These are phyloP conservation scores for Wickerhamiella parazyma DNA, from an alignment of 805 yeast species.

Conservation along the genomic window DNA sequence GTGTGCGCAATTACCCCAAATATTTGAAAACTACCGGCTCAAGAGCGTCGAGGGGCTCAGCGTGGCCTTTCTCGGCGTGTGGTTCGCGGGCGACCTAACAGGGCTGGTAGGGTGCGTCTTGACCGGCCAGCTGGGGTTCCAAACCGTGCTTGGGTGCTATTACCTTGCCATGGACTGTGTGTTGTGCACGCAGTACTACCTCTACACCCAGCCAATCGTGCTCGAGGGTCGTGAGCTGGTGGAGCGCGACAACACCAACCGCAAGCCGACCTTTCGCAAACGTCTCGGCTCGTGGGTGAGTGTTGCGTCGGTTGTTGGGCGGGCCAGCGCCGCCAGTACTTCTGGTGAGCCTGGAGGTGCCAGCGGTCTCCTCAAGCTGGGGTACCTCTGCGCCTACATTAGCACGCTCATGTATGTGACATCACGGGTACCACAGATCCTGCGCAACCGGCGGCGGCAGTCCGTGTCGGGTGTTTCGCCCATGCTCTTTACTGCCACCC, in stretches of 20 bases:
- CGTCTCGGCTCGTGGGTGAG: slow-evolving; percentile 11
- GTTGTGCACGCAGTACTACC: slow-evolving; percentile 55
- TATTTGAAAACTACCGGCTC: slow-evolving; percentile 40
- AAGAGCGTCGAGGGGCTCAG: slow-evolving; percentile 60
- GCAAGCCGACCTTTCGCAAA: slow-evolving; percentile 1
- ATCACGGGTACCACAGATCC: slow-evolving; percentile 74
- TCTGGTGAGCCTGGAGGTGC: background rate
- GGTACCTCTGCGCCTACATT: slow-evolving; percentile 54
- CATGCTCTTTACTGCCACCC: slow-evolving; percentile 61
- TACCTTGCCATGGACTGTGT: slow-evolving; percentile 60
- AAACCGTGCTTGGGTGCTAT: slow-evolving; percentile 55
- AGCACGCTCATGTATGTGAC: slow-evolving; percentile 63
- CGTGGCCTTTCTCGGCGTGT: slow-evolving; percentile 41
- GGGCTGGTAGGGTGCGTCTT: slow-evolving; percentile 57
- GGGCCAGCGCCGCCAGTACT: slow-evolving; percentile 10
- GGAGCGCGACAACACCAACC: slow-evolving; percentile 7
- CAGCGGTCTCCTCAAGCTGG: slow-evolving; percentile 19
- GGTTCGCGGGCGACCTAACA: slow-evolving; percentile 53
- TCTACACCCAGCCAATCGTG: slow-evolving; percentile 34
- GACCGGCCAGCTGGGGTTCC: slow-evolving; percentile 72
- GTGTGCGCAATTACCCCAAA: slow-evolving; percentile 65
- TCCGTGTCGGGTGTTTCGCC: slow-evolving; percentile 84
- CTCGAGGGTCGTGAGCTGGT: slow-evolving; percentile 9
- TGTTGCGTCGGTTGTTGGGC: slow-evolving; percentile 5
- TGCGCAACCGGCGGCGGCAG: slow-evolving; percentile 60